These are phyloP conservation scores for Balansia obtecta DNA, from an alignment of 2,329 filamentous ascomycete genomes.

Conservation along the genomic window DNA sequence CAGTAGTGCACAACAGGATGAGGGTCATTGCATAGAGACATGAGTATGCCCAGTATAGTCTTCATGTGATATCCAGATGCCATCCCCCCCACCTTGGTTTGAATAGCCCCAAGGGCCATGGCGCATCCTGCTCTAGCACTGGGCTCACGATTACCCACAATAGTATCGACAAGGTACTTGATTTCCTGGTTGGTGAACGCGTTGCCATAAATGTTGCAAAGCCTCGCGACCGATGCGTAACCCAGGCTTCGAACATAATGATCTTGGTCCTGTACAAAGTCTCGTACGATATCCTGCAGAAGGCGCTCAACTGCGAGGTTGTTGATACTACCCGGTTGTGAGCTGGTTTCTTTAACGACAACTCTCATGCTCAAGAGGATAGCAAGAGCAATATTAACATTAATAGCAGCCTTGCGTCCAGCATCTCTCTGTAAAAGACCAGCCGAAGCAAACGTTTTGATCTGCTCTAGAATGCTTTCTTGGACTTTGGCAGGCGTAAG, in stretches of 20 bases:
- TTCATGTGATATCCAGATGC: conserved; percentile 92
- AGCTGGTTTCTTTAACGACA: conserved; percentile 66
- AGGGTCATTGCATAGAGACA: conserved; percentile 91
- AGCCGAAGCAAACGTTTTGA: conserved; percentile 78
- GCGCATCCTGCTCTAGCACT: conserved; percentile 89
- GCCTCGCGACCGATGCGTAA: conserved; percentile 70
- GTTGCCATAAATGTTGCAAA: conserved; percentile 78
- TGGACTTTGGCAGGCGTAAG: conserved; percentile 85
- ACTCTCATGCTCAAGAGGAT: conserved; percentile 73
- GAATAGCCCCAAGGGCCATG: conserved; percentile 83
- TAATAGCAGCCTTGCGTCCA: conserved; percentile 80
- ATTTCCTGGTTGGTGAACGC: conserved; percentile 81
- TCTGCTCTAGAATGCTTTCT: conserved; percentile 89
- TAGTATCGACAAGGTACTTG: conserved; percentile 84
- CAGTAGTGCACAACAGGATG: conserved; percentile 94
- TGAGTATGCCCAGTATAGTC: conserved; percentile 93
- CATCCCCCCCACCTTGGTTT: conserved; percentile 94
- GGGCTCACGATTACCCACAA: conserved; percentile 86
- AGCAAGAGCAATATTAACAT: conserved; percentile 77
- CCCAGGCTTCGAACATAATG: conserved; percentile 77
- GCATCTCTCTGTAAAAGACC: conserved; percentile 71
- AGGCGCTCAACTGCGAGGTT: conserved; percentile 70
- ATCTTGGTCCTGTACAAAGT: conserved; percentile 72
- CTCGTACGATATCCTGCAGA: conserved; percentile 59
- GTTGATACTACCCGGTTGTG: conserved; percentile 59